Evolutionary conservation across 1,139 yeast species (phyloP).

Genomic region (Hyphopichia fennica): DNA sequence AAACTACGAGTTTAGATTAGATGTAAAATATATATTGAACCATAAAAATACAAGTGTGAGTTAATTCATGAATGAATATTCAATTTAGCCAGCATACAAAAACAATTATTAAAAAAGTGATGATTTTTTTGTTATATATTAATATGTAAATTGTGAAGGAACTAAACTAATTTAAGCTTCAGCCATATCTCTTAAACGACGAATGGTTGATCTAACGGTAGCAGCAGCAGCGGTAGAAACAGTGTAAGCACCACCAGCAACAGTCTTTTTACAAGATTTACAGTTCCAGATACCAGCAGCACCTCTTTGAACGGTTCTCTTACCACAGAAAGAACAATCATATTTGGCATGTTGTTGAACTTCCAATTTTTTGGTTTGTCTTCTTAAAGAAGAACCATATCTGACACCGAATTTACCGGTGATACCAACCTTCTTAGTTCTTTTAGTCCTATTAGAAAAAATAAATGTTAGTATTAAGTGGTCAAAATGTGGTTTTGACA

Average conservation of each 20-base stretch:
- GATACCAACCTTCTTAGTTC: constrained; percentile 99
- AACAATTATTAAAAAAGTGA: not conserved
- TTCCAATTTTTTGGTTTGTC: constrained; percentile 99
- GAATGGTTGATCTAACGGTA: constrained; percentile 99
- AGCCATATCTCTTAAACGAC: constrained; percentile 99
- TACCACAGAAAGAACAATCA: constrained; percentile 99
- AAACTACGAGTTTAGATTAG: no score
- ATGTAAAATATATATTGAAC: not conserved
- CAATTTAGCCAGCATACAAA: not conserved
- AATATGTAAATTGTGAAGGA: not conserved
- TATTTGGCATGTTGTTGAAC: constrained; percentile 98
- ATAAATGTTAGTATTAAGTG: constrained; percentile 44
- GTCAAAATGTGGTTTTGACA: no score
- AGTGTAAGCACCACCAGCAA: constrained; percentile 99
- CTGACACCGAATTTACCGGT: constrained; percentile 99
- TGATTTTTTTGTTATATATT: not conserved
- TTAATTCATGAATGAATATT: not conserved
- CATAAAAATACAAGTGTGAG: not conserved
- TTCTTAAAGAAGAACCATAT: constrained; percentile 99
- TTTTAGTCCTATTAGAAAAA: constrained; percentile 94
- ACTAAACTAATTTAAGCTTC: constrained; percentile 69
- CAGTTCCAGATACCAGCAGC: constrained; percentile 99
- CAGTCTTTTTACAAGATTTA: constrained; percentile 90
- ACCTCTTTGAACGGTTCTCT: constrained; percentile 96
- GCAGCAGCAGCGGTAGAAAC: constrained; percentile 99